phyloP scores from a whole-genome alignment of 2,329 filamentous ascomycete genomes.

The Pestalotiopsis sp. region DNA sequence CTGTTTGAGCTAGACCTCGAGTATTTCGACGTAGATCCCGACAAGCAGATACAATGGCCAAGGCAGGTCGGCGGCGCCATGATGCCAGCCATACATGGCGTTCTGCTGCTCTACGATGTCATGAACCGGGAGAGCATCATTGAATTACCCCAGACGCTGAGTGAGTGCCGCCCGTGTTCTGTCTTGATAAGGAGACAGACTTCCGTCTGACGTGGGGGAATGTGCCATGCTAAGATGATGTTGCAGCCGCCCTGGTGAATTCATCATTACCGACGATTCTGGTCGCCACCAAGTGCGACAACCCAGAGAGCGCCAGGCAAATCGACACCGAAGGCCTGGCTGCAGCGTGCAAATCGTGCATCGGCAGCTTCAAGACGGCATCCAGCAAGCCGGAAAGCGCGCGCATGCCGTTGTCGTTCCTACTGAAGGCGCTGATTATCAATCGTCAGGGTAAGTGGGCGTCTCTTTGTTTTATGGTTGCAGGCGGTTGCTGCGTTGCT shows the following conservation, averaged over 20 bases:
- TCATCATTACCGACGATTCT: constrained; percentile 75
- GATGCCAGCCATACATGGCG: constrained; percentile 77
- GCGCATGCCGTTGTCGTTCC: constrained; percentile 72
- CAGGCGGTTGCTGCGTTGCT: background rate
- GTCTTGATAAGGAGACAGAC: background rate
- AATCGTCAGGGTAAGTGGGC: constrained; percentile 66
- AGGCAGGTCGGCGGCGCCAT: constrained; percentile 69
- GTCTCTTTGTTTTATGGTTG: background rate
- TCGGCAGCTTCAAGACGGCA: constrained; percentile 75
- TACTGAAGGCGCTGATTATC: constrained; percentile 70
- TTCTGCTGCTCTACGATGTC: constrained; percentile 85
- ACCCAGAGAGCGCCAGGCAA: constrained; percentile 67
- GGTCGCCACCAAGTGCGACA: constrained; percentile 89
- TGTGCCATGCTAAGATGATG: constrained; percentile 15
- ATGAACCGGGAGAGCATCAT: constrained; percentile 74
- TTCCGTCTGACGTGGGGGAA: background rate
- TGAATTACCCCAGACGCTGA: constrained; percentile 72
- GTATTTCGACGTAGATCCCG: constrained; percentile 60
- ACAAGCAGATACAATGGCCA: constrained; percentile 64
- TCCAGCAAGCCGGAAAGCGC: constrained; percentile 69
- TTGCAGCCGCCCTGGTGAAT: constrained; percentile 69
- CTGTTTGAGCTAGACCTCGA: constrained; percentile 67
- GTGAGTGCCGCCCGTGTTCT: constrained; percentile 56
- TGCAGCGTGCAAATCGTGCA: constrained; percentile 64
- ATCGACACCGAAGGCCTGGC: constrained; percentile 68